A percentile compares a stretch with the other conserved stretches of the same genome.
phyloP scores from a whole-genome alignment of 2,329 filamentous ascomycete genomes.

The Paecilomyces sp. region DNA sequence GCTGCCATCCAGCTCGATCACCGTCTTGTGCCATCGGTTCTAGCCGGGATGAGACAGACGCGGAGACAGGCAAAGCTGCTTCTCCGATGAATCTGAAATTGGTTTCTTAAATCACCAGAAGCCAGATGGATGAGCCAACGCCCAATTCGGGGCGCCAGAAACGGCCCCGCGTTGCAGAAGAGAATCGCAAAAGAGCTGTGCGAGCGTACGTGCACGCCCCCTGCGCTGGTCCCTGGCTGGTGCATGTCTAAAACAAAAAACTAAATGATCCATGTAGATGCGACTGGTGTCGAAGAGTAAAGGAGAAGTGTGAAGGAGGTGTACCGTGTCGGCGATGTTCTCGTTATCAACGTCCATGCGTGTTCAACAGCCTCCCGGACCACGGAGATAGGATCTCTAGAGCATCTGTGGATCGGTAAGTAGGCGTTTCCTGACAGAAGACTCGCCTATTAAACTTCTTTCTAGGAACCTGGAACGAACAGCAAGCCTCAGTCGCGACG shows the following conservation, averaged over 20 bases:
- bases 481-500: slow-evolving; percentile 23
- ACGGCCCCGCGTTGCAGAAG: slow-evolving; percentile 33
- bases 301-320: slow-evolving; percentile 52
- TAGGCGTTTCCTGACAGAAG: slow-evolving; percentile 3
- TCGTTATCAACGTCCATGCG: slow-evolving; percentile 45
- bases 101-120: background rate
- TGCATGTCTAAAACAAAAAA: background rate
- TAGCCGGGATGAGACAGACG: background rate
- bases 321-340: slow-evolving; percentile 48
- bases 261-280: slow-evolving; percentile 31
- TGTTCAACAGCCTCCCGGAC: slow-evolving; percentile 38
- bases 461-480: slow-evolving; percentile 21
- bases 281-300: slow-evolving; percentile 48
- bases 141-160: slow-evolving; percentile 25
- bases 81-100: background rate
- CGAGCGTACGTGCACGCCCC: slow-evolving; percentile 24
- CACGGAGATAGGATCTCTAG: slow-evolving; percentile 22
- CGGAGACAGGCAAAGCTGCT: background rate
- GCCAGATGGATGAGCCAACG: slow-evolving; percentile 22
- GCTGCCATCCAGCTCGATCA: background rate
- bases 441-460: background rate
- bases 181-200: slow-evolving; percentile 34
- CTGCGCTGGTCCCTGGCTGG: background rate
- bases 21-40: background rate
- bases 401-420: slow-evolving; percentile 26